These are phyloP conservation scores for Curvularia verruculosa DNA, from an alignment of 2,329 filamentous ascomycete species.

Conservation along the genomic window DNA sequence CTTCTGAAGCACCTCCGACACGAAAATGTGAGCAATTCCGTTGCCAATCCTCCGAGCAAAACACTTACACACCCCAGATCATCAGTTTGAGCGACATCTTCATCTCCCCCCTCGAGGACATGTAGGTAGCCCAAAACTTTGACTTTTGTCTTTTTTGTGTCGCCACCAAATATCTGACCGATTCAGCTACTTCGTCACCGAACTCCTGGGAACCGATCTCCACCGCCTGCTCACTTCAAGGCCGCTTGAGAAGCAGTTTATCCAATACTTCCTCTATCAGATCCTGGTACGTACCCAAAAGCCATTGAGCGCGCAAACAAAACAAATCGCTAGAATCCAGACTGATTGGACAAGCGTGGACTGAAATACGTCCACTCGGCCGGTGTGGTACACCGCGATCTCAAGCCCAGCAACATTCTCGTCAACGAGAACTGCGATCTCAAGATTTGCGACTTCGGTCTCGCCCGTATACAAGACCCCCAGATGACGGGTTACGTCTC, in stretches of 20 bases:
- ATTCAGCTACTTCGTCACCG: conserved; percentile 92
- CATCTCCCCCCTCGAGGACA: conserved; percentile 97
- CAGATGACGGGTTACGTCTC: conserved; percentile 99
- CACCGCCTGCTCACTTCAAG: conserved; percentile 93
- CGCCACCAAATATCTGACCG: conserved; percentile 25
- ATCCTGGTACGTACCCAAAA: conserved; percentile 74
- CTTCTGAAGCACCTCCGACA: conserved; percentile 94
- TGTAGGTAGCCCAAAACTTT: conserved; percentile 65
- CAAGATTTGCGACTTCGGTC: conserved; percentile 98
- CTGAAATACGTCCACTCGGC: conserved; percentile 99
- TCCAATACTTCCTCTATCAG: conserved; percentile 99
- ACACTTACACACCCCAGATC: conserved; percentile 60
- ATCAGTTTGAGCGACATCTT: conserved; percentile 99
- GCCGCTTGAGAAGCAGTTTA: conserved; percentile 98
- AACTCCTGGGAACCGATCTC: conserved; percentile 93
- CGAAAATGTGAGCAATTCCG: conserved; percentile 74
- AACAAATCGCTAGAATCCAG: conserved; percentile 67
- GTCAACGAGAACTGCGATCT: conserved; percentile 99
- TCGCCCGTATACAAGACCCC: conserved; percentile 96
- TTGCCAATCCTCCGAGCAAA: not conserved
- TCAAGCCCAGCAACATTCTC: conserved; percentile 98
- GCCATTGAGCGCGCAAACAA: not conserved
- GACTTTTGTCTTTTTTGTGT: too few relatives aligned
- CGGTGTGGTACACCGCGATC: conserved; percentile 93
- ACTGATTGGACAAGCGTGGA: conserved; percentile 70